Evolutionary conservation across 805 yeast genomes (phyloP), one percentile per base, ranked within the genome.

Genomic region (Ogataea paradorogensis): DNA sequence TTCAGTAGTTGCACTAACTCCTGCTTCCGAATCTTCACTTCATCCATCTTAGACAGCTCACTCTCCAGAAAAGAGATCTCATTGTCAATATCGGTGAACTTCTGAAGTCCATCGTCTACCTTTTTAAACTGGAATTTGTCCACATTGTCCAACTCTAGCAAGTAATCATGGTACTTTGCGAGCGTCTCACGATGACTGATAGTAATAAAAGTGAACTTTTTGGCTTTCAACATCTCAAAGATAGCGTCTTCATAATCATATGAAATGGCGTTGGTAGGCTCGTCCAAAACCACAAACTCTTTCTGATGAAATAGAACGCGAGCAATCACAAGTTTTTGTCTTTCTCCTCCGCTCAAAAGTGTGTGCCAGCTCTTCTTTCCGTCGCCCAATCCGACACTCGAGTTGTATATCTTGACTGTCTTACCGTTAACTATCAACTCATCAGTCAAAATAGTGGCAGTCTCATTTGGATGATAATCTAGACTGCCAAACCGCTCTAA

Each of bases 281-380:
- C 97, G 63, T 89, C 97, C 46, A 89, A 71, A 2, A 89, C 78
- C 3, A 89, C 88, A 61, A 86, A 86, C 58, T 76, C 74, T 33
- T 95, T 95, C 38, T 76, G 75, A 58, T 84, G 86, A 66, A 82
- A 87, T 50, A 89, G 65, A 2, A 89, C 76, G 52, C 96, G 73
- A 0, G 97, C 96, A 67, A 89, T 84, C 61, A 87, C 79, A 60
- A 89, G 74, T 57, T 95, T 78, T 67, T 89, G 97, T 63, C 87
- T 82, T 61, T 89, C 97, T 42, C 97, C 97, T n/a, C 97, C 97
- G 62, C 93, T 83, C 48, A 89, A 73, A n/a, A 89, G 83, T 58
- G 84, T 95, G 55, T 82, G 82, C 96, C 96, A 89, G 15, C 41
- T 53, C 30, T 55, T 53, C 27, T 55, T 55, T 24, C 61, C 65